Evolutionary conservation across 495 filamentous ascomycete genomes (phyloP), one percentile per base, ranked within the genome.

Genomic region (Aspergillus baeticus): DNA sequence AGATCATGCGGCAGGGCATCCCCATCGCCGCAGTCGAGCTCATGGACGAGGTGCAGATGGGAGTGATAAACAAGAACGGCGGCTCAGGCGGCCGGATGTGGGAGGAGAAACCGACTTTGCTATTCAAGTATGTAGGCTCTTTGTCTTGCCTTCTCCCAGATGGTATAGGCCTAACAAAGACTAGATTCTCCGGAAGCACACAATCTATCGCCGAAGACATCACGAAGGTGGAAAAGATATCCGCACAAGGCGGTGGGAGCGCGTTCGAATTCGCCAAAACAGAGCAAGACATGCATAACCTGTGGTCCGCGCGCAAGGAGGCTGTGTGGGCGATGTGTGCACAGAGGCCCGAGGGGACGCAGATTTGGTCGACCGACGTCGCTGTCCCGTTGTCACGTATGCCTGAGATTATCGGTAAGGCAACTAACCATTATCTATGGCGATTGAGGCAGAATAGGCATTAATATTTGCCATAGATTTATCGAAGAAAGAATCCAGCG

Each of bases 221-320:
- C 46, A 69, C 72, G 10, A 77, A 86, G 13, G 88, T 93, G 2
- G 79, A 84, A 69, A 70, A 67, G 34, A 78, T 95, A 21, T 83
- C 86, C 10, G 79, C 78, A 55, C 50, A 58, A 10, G 66, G 82
- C n/a, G 82, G 84, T 14, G 80, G 80, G 43, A 72, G 79, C 48
- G 77, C 77, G n/a, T 93, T 96, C 59, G 85, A 90, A 51, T 94
- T 95, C 69, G 91, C 92, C 5, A 75, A 70, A 36, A 83, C 74
- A 53, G 72, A 80, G 23, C 63, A 75, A 18, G 89, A 94, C 71
- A 81, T 80, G 62, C 71, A 79, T 5, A 86, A 88, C 54, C 80
- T 96, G 17, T 96, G 92, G 92, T 82, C 80, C 34, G 92, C 92
- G 18, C 73, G 92, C 18, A 96, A 96, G 66, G 85, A 91, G 65